Base-by-base conservation (phyloP, 306 rosid genomes). In the Quercus alba region DNA sequence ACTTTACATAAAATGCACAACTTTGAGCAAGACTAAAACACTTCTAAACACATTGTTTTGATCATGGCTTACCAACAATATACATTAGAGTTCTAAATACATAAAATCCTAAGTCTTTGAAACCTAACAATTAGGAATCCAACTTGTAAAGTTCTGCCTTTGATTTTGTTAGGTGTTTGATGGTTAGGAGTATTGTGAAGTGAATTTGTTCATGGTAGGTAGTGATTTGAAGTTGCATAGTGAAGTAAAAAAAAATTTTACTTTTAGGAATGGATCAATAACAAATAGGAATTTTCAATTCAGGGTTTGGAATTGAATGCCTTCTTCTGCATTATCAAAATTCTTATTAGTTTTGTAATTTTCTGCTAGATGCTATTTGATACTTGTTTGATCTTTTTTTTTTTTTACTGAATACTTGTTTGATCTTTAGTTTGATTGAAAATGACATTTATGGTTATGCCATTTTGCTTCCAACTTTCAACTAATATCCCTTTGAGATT, bases 181-280 rank as follows among this genome's bases (percentile, higher is more conserved):
- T 73, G 35, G 12, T 72, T 70, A 85, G 88, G 82, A 58, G 52
- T 3, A 38, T 49, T 73, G 81, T 71, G 75, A 30, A 78, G 77
- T 85, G 58, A 54, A 76, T 80, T 55, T 49, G 54, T 68, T 77
- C 49, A 73, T 57, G 46, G 46, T 46, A 86, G 84, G 20, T 84
- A 77, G 20, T 70, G 78, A 10, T 61, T 46, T 76, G 0, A 67
- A 51, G 77, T 68, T 33, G 56, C 10, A 74, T 70, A 28, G 85
- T 83, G 75, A 77, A 77, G 44, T 56, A 30, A 46, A 59, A 4
- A 4, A 28, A 31, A 31, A 4, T 4, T 31, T 31, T 78, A 80
- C 28, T 26, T n/a, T 54, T 79, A 81, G 80, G 38, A 75, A 82
- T 77, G 83, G 35, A 75, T 80, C 77, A 52, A 78, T 73, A 21